Percentiles rank a stretch among this genome's conserved stretches.
Conservation (phyloP, 352 stramenopile species). For the Phytophthora cajani region DNA sequence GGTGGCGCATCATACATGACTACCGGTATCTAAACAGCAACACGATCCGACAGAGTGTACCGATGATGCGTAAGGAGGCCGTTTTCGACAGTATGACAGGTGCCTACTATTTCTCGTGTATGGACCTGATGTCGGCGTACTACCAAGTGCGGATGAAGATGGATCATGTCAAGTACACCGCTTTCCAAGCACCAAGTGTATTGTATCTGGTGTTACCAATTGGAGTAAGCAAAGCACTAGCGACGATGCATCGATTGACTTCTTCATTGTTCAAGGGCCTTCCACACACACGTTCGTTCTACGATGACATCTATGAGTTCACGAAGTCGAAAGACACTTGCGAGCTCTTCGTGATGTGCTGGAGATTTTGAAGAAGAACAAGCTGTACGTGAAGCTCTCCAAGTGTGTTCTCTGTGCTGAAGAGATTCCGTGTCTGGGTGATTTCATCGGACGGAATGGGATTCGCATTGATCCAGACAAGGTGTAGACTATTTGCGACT, state of each 20-base stretch:
- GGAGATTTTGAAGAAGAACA: neutral
- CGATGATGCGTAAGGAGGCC: neutral
- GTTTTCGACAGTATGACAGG: neutral
- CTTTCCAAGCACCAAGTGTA: conserved; percentile 21
- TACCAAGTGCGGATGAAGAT: conserved; percentile 33
- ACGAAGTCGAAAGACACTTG: neutral
- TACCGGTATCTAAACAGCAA: neutral
- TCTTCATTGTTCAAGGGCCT: neutral
- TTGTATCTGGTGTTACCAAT: conserved; percentile 8
- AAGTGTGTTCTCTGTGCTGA: neutral
- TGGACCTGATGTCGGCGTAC: conserved; percentile 25
- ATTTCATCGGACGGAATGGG: neutral
- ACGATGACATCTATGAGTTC: neutral
- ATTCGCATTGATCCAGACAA: neutral
- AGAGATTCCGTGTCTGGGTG: neutral
- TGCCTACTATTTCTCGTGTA: conserved; percentile 21
- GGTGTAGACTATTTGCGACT: neutral
- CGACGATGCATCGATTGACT: neutral
- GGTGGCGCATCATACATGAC: neutral
- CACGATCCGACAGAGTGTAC: neutral
- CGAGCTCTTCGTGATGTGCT: neutral
- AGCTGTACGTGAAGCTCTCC: neutral
- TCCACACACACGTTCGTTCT: neutral
- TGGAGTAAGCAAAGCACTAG: neutral
- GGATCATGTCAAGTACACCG: conserved; percentile 25